Evolutionary conservation across 164 flowering plant species (phyloP).

Genomic region (Annona cherimola): DNA sequence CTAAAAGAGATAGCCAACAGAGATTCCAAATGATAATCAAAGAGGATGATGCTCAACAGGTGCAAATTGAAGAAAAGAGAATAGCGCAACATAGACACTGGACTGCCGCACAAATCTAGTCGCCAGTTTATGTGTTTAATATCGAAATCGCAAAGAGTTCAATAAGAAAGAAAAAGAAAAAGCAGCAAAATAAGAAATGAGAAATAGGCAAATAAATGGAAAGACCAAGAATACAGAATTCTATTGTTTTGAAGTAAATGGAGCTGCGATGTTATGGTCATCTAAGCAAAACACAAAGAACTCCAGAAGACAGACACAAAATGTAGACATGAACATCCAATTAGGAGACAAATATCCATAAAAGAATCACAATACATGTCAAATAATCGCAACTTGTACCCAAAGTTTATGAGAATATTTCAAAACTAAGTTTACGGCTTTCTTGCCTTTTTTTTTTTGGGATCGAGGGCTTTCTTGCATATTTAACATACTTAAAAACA

Average conservation of each 20-base stretch:
- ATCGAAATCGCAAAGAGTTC: slow-evolving; percentile 20
- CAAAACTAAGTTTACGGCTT: no score
- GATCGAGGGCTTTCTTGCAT: no score
- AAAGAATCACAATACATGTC: not conserved
- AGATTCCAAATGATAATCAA: slow-evolving; percentile 33
- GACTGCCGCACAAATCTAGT: slow-evolving; percentile 26
- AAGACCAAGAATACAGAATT: not conserved
- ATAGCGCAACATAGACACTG: slow-evolving; percentile 25
- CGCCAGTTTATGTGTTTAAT: slow-evolving; percentile 18
- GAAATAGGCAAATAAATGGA: not conserved
- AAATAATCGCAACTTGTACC: no score
- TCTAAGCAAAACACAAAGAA: not conserved
- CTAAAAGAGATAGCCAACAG: slow-evolving; percentile 38
- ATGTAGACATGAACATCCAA: not conserved
- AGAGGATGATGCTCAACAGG: slow-evolving; percentile 49
- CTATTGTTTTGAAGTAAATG: not conserved
- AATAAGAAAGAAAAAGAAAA: slow-evolving; percentile 12
- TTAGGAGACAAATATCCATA: not conserved
- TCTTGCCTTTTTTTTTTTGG: no score
- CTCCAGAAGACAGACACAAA: not conserved
- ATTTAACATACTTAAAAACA: no score
- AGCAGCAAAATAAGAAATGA: slow-evolving; percentile 19
- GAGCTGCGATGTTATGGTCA: not conserved
- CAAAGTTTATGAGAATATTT: no score
- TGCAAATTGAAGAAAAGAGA: slow-evolving; percentile 44